A percentile compares a stretch with the other conserved stretches of the same genome.
These are phyloP conservation scores for Coffea canephora DNA, from an alignment of 257 asterid genomes.

Conservation along the genomic window DNA sequence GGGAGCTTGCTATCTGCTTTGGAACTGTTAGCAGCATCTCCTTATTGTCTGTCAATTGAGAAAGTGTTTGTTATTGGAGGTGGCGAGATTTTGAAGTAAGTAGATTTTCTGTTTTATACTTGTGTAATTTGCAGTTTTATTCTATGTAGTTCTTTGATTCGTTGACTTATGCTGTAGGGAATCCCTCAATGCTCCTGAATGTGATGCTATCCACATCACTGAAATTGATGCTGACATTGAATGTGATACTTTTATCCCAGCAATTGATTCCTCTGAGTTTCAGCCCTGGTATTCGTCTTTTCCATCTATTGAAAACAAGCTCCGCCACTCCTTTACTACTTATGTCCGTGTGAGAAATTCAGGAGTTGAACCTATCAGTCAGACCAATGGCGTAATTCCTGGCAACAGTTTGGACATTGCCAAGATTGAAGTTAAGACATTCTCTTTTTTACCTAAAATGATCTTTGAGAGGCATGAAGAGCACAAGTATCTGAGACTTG, in stretches of 20 bases:
- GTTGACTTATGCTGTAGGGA: constrained; percentile 52
- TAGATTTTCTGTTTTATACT: constrained; percentile 3
- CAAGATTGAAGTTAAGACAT: constrained; percentile 41
- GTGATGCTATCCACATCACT: constrained; percentile 87
- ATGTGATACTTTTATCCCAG: constrained; percentile 89
- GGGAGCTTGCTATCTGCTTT: constrained; percentile 68
- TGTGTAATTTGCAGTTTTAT: background rate
- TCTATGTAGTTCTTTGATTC: constrained; percentile 3
- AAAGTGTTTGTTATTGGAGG: constrained; percentile 91
- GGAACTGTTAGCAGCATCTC: constrained; percentile 65
- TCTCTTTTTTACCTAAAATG: constrained; percentile 66
- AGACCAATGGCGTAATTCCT: constrained; percentile 14
- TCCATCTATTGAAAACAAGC: constrained; percentile 57
- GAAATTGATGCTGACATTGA: constrained; percentile 60
- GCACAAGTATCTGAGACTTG: constrained; percentile 67
- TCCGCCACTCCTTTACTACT: constrained; percentile 56
- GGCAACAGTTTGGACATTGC: constrained; percentile 30
- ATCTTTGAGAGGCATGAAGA: constrained; percentile 87
- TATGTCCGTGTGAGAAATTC: constrained; percentile 60
- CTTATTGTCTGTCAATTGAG: constrained; percentile 60
- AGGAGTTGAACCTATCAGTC: constrained; percentile 21
- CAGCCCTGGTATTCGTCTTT: constrained; percentile 88
- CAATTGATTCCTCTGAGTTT: constrained; percentile 61
- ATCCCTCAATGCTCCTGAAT: constrained; percentile 69
- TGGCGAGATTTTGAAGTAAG: constrained; percentile 83